Base-by-base conservation (phyloP, 2,329 filamentous ascomycete genomes). In the Huntiella decipiens region DNA sequence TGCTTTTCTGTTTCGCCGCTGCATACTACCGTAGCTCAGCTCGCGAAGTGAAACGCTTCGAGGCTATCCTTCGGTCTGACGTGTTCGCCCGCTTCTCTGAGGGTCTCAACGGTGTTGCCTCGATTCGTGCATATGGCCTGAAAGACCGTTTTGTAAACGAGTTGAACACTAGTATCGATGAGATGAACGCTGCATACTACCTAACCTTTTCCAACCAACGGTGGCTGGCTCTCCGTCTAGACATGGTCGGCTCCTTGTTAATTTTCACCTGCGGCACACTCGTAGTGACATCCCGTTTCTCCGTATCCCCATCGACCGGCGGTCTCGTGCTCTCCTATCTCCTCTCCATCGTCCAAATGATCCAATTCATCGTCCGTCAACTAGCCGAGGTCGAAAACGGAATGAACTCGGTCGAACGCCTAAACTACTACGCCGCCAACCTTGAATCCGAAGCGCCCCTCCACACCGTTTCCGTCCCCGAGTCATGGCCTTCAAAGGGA, bases 381-480 rank as follows among this genome's bases (percentile, higher is more conserved):
- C 70, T 95, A 5, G 88, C 88, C 19, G 88, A 95, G 60, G 85
- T 96, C 6, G 88, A 96, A 61, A 96, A 95, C 62, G 85, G 87
- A 57, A 96, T 96, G 88, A 96, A 95, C 59, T 79, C 87, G 0
- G 91, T 92, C 0, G 88, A 96, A 63, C 79, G 91, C 43, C 68
- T 96, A 32, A 77, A 86, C 58, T 85, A 93, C 64, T 96, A 96
- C 58, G 87, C 84, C 46, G 84, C 75, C 1, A 63, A 83, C 53
- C 72, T 98, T 4, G 86, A 93, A 52, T 81, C 94, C 57, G 91
- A 96, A 60, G 84, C 88, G 0, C 84, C 87, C 0, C 67, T 87
- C 1, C 82, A 87, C 55, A 79, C 83, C 37, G 60, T 78, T 42
- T 74, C 86, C 4, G 74, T 94, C 3, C 73, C 76, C 13, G 64